These are phyloP conservation scores for Daldinia concentrica DNA, from an alignment of 495 filamentous ascomycete genomes.

Conservation along the genomic window DNA sequence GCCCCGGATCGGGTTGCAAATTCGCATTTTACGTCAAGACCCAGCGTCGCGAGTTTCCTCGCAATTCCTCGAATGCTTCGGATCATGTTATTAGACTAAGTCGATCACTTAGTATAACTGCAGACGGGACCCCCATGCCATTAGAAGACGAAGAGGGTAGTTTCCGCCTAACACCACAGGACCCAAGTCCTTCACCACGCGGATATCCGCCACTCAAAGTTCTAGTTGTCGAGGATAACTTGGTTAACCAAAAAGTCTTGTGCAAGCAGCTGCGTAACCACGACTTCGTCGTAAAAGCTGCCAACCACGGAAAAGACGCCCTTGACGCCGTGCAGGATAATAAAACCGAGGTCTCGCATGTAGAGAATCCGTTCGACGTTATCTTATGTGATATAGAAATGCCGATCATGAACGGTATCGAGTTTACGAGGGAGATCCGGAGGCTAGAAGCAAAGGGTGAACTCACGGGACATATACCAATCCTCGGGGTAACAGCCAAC, in stretches of 20 bases:
- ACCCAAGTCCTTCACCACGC: neutral
- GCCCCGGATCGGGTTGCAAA: constrained; percentile 73
- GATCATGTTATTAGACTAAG: constrained; percentile 23
- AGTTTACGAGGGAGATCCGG: constrained; percentile 72
- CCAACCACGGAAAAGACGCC: constrained; percentile 81
- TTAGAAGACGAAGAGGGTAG: constrained; percentile 13
- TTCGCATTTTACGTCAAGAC: constrained; percentile 83
- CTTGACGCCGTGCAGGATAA: constrained; percentile 58
- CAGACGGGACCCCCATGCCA: constrained; percentile 33
- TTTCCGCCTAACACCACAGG: neutral
- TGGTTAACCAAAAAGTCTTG: constrained; percentile 77
- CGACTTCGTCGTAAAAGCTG: constrained; percentile 72
- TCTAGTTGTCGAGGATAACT: constrained; percentile 79
- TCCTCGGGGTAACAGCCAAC: constrained; percentile 83
- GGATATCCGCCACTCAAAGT: constrained; percentile 49
- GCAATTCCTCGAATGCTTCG: neutral
- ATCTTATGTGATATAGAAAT: constrained; percentile 88
- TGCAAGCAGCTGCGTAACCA: constrained; percentile 68
- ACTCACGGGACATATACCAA: constrained; percentile 66
- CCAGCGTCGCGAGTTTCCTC: constrained; percentile 9
- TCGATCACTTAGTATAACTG: constrained; percentile 39
- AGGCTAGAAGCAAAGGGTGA: constrained; percentile 63
- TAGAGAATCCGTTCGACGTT: constrained; percentile 56
- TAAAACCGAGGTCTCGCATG: constrained; percentile 38
- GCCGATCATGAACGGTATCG: constrained; percentile 83